Evolutionary conservation across 2,329 filamentous ascomycete genomes (phyloP), one percentile per base, ranked within the genome.

Genomic region (Sclerotinia sclerotiorum): DNA sequence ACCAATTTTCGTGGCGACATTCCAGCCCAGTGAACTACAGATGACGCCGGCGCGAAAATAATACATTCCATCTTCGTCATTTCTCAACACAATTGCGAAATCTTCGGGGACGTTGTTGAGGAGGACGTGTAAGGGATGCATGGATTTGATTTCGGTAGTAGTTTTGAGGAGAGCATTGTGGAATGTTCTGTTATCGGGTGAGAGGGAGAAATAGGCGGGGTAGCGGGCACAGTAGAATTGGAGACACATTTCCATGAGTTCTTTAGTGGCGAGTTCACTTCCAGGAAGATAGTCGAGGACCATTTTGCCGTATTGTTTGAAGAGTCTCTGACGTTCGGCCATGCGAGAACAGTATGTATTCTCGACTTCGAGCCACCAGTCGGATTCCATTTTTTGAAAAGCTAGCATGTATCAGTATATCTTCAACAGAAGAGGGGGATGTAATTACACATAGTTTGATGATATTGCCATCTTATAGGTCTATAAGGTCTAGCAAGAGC

Each of bases 281-380:
- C 92, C 92, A 0, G 91, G 91, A 0, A 94, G 82, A 44, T 83
- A 83, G 68, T 90, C 84, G 1, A 95, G 83, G 1, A 96, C 87
- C 4, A 81, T 79, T 13, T 82, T 82, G 2, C 90, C 87, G 71
- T 94, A 83, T 69, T 88, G 80, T 15, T 80, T 80, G 75, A 88
- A 90, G 0, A 96, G 83, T 0, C 79, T 81, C 74, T 88, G 84
- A 24, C 93, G 89, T 76, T 94, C 87, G 6, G 83, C 82, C 72
- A 97, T 88, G 29, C 90, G 86, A 1, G 83, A 74, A 57, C 79
- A 80, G 77, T 97, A 97, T 3, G 86, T 90, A 62, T 82, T 88
- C 73, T 95, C 92, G 2, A 97, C 83, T 79, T 97, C 93, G n/a
- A 97, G 82, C 93, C 93, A 97, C 86, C 90, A 97, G 76, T 96